A percentile compares a stretch with the other conserved stretches of the same genome.
Conservation (phyloP, 306 rosid genomes). For the Prunus kanzakura region DNA sequence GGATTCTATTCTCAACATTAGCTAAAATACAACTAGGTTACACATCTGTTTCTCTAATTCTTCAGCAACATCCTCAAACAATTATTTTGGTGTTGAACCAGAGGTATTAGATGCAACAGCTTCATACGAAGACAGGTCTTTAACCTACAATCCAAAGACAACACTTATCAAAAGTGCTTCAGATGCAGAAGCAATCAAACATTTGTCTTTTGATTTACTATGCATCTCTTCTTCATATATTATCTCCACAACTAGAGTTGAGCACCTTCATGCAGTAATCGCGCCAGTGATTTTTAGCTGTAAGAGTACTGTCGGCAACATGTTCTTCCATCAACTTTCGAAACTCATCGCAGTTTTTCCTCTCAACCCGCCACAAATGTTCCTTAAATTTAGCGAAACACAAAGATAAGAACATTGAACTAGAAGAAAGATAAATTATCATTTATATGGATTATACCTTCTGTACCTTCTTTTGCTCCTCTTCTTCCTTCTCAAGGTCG, state of each 20-base stretch:
- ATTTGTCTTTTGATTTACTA: not conserved
- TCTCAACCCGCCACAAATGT: constrained; percentile 67
- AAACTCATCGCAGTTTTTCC: constrained; percentile 95
- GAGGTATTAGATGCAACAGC: constrained; percentile 84
- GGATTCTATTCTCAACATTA: not conserved
- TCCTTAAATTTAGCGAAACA: constrained; percentile 44
- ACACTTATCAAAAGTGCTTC: constrained; percentile 14
- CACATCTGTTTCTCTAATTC: constrained; percentile 74
- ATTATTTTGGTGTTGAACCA: constrained; percentile 94
- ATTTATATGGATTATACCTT: constrained; percentile 49
- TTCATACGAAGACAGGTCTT: constrained; percentile 84
- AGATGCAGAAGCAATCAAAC: constrained; percentile 12
- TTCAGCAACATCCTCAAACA: constrained; percentile 81
- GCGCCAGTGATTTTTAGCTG: constrained; percentile 79
- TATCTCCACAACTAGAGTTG: not conserved
- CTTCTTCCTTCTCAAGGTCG: constrained; percentile 37
- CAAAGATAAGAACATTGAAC: constrained; percentile 24
- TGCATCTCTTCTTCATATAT: not conserved
- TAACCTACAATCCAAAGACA: constrained; percentile 50
- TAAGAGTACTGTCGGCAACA: constrained; percentile 57
- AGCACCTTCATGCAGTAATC: constrained; percentile 86
- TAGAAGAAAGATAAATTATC: constrained; percentile 15
- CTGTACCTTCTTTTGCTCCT: constrained; percentile 78
- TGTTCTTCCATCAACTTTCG: constrained; percentile 88
- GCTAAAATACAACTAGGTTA: not conserved